Conservation (phyloP, 1,284 basidiomycete species). For the Pholiota adiposa region DNA sequence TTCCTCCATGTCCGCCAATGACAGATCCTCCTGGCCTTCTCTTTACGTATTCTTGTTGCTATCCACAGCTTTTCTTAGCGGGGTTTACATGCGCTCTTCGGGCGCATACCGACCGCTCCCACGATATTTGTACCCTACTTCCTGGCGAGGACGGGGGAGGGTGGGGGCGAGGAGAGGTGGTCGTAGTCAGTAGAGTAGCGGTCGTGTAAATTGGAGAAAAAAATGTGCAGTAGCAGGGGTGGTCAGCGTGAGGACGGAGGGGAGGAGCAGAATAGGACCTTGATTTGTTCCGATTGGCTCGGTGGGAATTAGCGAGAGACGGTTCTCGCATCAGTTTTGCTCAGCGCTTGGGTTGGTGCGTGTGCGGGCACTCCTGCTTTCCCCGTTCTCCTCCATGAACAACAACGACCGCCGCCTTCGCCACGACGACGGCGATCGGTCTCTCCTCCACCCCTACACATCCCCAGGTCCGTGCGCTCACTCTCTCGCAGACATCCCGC, state of each 20-base stretch:
- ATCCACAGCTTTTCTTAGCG: conserved; percentile 45
- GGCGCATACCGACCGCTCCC: conserved; percentile 50
- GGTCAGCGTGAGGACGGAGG: conserved; percentile 1
- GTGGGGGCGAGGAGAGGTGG: not conserved
- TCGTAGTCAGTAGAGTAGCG: no score
- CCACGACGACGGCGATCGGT: conserved; percentile 46
- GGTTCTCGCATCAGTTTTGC: conserved; percentile 45
- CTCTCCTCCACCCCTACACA: conserved; percentile 23
- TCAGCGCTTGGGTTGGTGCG: conserved; percentile 44
- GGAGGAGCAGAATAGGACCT: conserved; percentile 30
- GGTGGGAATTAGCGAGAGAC: conserved; percentile 46
- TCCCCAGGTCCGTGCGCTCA: conserved; percentile 39
- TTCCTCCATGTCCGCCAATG: conserved; percentile 36
- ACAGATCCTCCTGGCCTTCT: conserved; percentile 44
- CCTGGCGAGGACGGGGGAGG: not conserved
- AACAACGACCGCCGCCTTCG: conserved; percentile 47
- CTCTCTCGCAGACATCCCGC: conserved; percentile 20
- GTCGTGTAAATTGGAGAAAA: conserved; percentile 4
- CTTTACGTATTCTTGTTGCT: conserved; percentile 51
- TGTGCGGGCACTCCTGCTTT: conserved; percentile 49
- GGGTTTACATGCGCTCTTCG: conserved; percentile 44
- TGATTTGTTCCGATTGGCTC: conserved; percentile 52
- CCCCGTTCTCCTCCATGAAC: conserved; percentile 48
- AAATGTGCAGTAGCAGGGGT: not conserved
- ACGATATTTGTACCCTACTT: conserved; percentile 42